Evolutionary conservation across 352 stramenopile species (phyloP).

Genomic region (Phytophthora multivora): DNA sequence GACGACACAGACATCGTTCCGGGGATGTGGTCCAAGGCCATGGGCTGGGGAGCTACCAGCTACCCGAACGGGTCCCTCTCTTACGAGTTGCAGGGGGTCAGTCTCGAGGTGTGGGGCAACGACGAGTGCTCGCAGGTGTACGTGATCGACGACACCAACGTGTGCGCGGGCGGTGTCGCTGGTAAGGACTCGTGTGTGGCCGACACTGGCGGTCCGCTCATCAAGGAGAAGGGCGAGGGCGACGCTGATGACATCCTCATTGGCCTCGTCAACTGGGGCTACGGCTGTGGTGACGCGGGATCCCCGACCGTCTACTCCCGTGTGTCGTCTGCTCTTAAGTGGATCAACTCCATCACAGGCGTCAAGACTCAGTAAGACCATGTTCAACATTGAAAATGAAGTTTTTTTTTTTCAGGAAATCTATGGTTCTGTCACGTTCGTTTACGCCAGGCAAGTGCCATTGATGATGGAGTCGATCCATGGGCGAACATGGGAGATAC

Average conservation of each 20-base stretch:
- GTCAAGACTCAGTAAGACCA: not conserved
- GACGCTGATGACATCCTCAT: slow-evolving; percentile 42
- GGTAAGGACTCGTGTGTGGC: slow-evolving; percentile 35
- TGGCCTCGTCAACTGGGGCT: slow-evolving; percentile 56
- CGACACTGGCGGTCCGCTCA: slow-evolving; percentile 54
- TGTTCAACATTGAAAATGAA: no score
- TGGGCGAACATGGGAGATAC: slow-evolving; percentile 39
- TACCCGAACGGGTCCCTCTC: slow-evolving; percentile 27
- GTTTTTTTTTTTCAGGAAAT: no score
- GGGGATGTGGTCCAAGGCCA: slow-evolving; percentile 32
- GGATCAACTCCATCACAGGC: slow-evolving; percentile 31
- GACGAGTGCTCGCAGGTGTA: slow-evolving; percentile 32
- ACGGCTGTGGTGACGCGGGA: slow-evolving; percentile 43
- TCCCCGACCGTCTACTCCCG: slow-evolving; percentile 57
- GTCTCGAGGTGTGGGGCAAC: slow-evolving; percentile 41
- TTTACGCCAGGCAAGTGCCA: slow-evolving; percentile 7
- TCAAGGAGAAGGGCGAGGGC: slow-evolving; percentile 21
- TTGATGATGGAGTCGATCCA: slow-evolving; percentile 40
- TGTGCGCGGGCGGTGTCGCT: slow-evolving; percentile 46
- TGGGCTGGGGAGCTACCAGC: slow-evolving; percentile 36
- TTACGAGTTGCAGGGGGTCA: slow-evolving; percentile 36
- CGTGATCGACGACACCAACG: slow-evolving; percentile 32
- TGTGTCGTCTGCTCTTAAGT: slow-evolving; percentile 41
- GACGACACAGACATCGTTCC: slow-evolving; percentile 30
- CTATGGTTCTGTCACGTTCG: no score